These are phyloP conservation scores for Talaromyces sp. DNA, from an alignment of 2,329 filamentous ascomycete species.

Conservation along the genomic window DNA sequence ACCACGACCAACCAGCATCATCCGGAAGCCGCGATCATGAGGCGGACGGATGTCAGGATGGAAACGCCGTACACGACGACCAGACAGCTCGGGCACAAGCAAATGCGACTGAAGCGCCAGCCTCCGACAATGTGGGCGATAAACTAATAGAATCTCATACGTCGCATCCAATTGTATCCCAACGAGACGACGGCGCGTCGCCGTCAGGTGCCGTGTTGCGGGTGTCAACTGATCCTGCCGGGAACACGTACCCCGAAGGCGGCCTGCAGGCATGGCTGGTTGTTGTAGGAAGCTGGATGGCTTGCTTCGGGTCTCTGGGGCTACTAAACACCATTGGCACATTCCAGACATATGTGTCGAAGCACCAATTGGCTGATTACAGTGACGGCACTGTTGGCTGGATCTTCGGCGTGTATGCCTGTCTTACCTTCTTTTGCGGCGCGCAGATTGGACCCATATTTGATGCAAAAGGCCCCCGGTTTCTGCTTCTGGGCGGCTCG, in stretches of 20 bases:
- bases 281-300: slow-evolving; percentile 77
- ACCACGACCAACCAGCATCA: slow-evolving; percentile 2
- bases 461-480: slow-evolving; percentile 75
- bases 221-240: slow-evolving; percentile 40
- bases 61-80: background rate
- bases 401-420: slow-evolving; percentile 84
- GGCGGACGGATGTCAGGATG: slow-evolving; percentile 1
- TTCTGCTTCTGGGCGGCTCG: slow-evolving; percentile 67
- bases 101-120: background rate
- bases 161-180: slow-evolving; percentile 1
- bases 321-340: slow-evolving; percentile 77
- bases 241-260: slow-evolving; percentile 73
- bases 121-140: background rate
- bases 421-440: slow-evolving; percentile 79
- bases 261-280: slow-evolving; percentile 81
- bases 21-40: slow-evolving; percentile 9
- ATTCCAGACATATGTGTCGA: slow-evolving; percentile 75
- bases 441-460: slow-evolving; percentile 86
- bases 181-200: slow-evolving; percentile 10
- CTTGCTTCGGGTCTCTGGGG: slow-evolving; percentile 72
- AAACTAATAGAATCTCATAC: background rate
- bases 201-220: background rate
- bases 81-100: background rate
- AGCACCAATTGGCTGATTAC: slow-evolving; percentile 68
- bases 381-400: slow-evolving; percentile 72